Evolutionary conservation across 2,329 filamentous ascomycete genomes (phyloP), one percentile per base, ranked within the genome.

Genomic region (Plectosphaerella plurivora): DNA sequence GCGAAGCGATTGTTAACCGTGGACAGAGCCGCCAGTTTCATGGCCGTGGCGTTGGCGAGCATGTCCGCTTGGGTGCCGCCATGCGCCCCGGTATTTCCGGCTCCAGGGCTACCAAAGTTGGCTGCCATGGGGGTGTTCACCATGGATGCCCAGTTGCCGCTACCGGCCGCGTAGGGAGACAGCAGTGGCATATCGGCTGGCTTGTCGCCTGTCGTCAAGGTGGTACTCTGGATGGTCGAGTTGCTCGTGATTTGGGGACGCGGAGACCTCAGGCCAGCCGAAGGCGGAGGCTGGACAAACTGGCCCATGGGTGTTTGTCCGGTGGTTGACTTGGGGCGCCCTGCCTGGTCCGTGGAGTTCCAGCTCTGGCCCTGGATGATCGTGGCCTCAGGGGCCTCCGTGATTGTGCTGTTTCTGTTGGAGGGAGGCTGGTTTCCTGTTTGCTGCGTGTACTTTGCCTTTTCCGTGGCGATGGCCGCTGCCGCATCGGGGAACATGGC

Each of bases 401-500:
- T 82, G 8, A 86, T 84, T 56, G 86, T 79, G 69, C 93, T 97
- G 74, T 97, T 97, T 54, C 94, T 86, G 76, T 96, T 96, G 20
- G 94, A 97, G 1, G 89, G 84, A 4, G 92, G 91, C 20, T 87
- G 86, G 58, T 92, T 91, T 54, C 93, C 94, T 4, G 92, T 96
- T 68, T 96, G 89, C 69, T 97, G 92, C 16, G 92, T 95, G 66
- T 95, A 97, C 68, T 97, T 95, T 53, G 92, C 93, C 76, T 97
- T 97, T 71, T 99, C 93, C 55, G 94, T 96, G 24, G 93, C 93
- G 68, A 99, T 97, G n/a, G 94, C 94, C 42, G 93, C 93, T 14
- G 94, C 94, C 45, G 94, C 94, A 74, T 99, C 94, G 7, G 94
- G 94, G 69, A 99, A 99, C 94, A 99, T 97, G 63, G 91, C 91